phyloP scores from a whole-genome alignment of 306 rosid genomes.

The Canavalia gladiata region DNA sequence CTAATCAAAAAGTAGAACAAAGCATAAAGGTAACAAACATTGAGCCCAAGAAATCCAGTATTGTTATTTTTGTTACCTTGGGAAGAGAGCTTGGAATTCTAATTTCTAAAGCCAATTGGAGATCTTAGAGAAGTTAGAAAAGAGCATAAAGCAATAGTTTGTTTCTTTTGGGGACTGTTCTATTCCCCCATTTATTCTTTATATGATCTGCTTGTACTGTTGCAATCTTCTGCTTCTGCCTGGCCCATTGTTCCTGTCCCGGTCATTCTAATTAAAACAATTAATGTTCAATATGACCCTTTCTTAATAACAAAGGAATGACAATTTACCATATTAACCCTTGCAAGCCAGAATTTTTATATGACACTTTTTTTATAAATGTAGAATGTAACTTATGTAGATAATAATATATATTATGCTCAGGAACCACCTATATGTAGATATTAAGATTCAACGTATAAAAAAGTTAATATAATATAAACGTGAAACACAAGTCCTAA shows the following conservation, averaged over 20 bases:
- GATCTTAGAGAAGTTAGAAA: constrained; percentile 67
- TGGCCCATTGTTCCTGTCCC: constrained; percentile 54
- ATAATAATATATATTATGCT: background rate
- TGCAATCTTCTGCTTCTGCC: constrained; percentile 50
- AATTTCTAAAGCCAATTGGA: constrained; percentile 81
- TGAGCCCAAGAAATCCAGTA: constrained; percentile 65
- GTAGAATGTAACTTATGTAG: background rate
- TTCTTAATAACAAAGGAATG: constrained; percentile 80
- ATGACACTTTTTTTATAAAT: background rate
- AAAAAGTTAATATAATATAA: background rate
- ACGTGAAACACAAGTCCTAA: background rate
- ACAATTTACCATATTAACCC: constrained; percentile 56
- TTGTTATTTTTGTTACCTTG: constrained; percentile 67
- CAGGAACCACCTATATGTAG: background rate
- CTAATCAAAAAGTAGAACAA: constrained; percentile 57
- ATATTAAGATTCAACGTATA: background rate
- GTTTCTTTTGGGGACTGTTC: constrained; percentile 81
- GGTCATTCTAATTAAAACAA: constrained; percentile 52
- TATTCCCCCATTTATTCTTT: constrained; percentile 68
- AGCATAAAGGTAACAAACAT: constrained; percentile 63
- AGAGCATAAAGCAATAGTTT: constrained; percentile 85
- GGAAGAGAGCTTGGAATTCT: constrained; percentile 95
- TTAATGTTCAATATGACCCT: constrained; percentile 45
- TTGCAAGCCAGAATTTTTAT: constrained; percentile 1
- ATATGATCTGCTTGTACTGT: constrained; percentile 60